Evolutionary conservation across 2,329 filamentous ascomycete genomes (phyloP).

Genomic region (Fusarium camptoceras): DNA sequence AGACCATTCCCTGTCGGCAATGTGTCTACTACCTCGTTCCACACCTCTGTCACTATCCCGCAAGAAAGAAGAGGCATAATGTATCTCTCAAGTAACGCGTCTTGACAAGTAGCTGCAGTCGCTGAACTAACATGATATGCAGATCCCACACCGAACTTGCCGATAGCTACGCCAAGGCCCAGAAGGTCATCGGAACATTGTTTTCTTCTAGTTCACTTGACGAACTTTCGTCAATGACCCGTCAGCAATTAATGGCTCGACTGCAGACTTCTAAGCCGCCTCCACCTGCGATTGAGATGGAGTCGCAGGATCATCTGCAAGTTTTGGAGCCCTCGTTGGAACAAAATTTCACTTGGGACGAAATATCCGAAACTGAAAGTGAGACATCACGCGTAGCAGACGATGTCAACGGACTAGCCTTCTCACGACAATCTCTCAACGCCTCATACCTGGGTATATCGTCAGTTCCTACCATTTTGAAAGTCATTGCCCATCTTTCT

Average conservation of each 20-base stretch:
- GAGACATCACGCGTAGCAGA: constrained; percentile 11
- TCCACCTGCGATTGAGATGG: background rate
- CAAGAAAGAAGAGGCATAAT: constrained; percentile 8
- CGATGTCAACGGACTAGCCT: constrained; percentile 61
- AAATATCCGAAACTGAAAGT: constrained; percentile 5
- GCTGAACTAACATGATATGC: background rate
- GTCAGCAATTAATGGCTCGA: background rate
- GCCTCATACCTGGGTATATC: constrained; percentile 77
- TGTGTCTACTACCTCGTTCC: constrained; percentile 24
- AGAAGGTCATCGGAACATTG: background rate
- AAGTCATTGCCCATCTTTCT: constrained; percentile 64
- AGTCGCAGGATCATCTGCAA: background rate
- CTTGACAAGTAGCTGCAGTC: background rate
- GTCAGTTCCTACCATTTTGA: constrained; percentile 54
- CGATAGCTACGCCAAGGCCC: background rate
- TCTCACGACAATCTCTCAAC: constrained; percentile 63
- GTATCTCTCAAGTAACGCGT: constrained; percentile 7
- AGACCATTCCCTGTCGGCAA: constrained; percentile 10
- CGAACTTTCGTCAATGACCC: constrained; percentile 6
- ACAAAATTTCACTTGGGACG: constrained; percentile 21
- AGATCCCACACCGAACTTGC: constrained; percentile 9
- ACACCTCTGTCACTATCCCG: constrained; percentile 19
- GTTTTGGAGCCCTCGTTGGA: constrained; percentile 5
- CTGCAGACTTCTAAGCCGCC: background rate
- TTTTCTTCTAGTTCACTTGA: constrained; percentile 1